Conservation (phyloP, 371 early-diverging fungal genomes). For the Rhizopus arrhizus region DNA sequence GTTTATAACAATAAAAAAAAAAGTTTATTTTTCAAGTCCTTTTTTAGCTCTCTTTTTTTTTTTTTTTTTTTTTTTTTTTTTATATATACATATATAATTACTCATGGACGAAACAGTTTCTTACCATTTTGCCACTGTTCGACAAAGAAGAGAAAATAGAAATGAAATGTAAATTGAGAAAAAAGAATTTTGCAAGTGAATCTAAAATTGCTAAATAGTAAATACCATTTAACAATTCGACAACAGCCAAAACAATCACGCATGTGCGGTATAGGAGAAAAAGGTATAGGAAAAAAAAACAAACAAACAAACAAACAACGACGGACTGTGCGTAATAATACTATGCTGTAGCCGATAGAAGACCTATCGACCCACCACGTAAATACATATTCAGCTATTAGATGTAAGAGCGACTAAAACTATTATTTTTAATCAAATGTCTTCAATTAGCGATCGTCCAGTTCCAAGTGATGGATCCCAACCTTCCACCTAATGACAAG, state of each 20-base stretch:
- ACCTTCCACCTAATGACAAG: constrained; percentile 34
- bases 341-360: constrained; percentile 73
- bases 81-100: constrained; percentile 8
- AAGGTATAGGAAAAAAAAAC: constrained; percentile 53
- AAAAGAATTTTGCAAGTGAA: not conserved
- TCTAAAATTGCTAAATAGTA: constrained; percentile 32
- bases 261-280: constrained; percentile 92
- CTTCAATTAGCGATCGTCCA: constrained; percentile 71
- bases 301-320: not conserved
- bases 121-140: constrained; percentile 62
- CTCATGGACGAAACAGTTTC: constrained; percentile 55
- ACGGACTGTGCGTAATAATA: not conserved
- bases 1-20: constrained; percentile 20
- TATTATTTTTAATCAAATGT: too few relatives aligned
- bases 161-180: constrained; percentile 49
- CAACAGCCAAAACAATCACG: constrained; percentile 94
- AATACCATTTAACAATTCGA: constrained; percentile 72
- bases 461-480: constrained; percentile 65
- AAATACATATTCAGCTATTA: constrained; percentile 6
- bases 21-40: not conserved
- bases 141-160: constrained; percentile 59
- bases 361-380: constrained; percentile 94
- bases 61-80: constrained; percentile 10
- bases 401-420: not conserved
- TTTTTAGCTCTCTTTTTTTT: constrained; percentile 4